phyloP scores from a whole-genome alignment of 2,329 filamentous ascomycete genomes.

The Calycina herbarum region DNA sequence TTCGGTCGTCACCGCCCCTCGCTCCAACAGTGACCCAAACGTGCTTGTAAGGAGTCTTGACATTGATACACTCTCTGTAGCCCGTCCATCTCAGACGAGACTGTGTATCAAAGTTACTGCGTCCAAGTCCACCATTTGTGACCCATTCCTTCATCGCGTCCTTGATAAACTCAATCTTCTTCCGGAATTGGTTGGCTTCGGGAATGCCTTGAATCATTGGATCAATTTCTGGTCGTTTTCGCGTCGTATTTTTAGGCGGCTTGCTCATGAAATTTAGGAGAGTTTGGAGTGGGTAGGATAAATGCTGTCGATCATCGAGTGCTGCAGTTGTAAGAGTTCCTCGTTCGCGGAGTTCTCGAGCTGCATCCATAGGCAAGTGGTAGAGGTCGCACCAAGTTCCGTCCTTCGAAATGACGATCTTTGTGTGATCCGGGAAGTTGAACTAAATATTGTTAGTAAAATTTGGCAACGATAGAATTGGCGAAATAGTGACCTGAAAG shows the following conservation, averaged over 20 bases:
- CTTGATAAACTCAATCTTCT: constrained; percentile 73
- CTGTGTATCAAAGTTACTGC: constrained; percentile 56
- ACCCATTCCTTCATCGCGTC: constrained; percentile 71
- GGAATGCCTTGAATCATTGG: constrained; percentile 64
- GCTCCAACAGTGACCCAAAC: constrained; percentile 71
- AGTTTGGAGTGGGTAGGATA: constrained; percentile 71
- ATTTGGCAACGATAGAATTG: neutral
- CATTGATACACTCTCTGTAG: constrained; percentile 54
- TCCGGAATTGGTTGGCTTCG: constrained; percentile 69
- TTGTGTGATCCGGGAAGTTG: constrained; percentile 87
- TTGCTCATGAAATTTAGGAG: constrained; percentile 65
- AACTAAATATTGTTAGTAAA: constrained; percentile 51
- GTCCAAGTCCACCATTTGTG: constrained; percentile 67
- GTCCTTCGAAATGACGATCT: constrained; percentile 73
- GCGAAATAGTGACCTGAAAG: constrained; percentile 57
- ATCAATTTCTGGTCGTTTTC: constrained; percentile 60
- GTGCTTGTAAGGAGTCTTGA: constrained; percentile 57
- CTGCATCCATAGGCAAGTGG: constrained; percentile 71
- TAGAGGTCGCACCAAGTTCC: constrained; percentile 79
- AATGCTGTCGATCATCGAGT: constrained; percentile 67
- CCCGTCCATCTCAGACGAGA: constrained; percentile 59
- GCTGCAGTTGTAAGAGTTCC: constrained; percentile 71
- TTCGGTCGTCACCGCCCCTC: constrained; percentile 54
- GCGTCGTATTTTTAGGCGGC: constrained; percentile 48
- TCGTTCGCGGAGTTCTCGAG: constrained; percentile 61